These are phyloP conservation scores for Lantana camara DNA, from an alignment of 257 asterid genomes.

Conservation along the genomic window DNA sequence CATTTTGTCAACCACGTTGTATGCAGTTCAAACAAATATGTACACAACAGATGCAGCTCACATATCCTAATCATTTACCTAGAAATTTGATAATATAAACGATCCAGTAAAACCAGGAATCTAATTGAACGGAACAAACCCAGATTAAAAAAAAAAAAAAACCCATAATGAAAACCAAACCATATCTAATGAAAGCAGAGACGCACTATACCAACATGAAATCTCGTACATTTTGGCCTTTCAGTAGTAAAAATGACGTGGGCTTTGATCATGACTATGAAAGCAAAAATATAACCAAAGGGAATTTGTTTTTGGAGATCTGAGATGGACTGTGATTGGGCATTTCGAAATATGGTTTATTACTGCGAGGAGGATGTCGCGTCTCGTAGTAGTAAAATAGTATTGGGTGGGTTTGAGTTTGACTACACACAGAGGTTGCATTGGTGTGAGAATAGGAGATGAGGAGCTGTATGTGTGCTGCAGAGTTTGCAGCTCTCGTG, in stretches of 20 bases:
- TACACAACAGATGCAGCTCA: too few species aligned
- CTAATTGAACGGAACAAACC: not conserved
- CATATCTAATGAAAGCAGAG: constrained; percentile 6
- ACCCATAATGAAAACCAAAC: not conserved
- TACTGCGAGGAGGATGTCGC: constrained; percentile 9
- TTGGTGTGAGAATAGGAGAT: constrained; percentile 14
- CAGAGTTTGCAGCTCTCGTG: constrained; percentile 31
- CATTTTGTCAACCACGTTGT: not conserved
- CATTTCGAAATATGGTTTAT: constrained; percentile 23
- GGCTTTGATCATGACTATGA: constrained; percentile 4
- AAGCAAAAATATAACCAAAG: constrained; percentile 24
- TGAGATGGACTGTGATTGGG: constrained; percentile 40
- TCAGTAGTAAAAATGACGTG: constrained; percentile 8
- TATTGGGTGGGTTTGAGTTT: constrained; percentile 17
- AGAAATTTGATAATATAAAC: too few species aligned
- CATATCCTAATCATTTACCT: too few species aligned
- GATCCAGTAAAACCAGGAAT: not conserved
- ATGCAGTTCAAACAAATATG: too few species aligned
- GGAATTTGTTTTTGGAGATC: constrained; percentile 37
- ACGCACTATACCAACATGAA: constrained; percentile 18
- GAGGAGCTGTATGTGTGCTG: not conserved
- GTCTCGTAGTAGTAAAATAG: constrained; percentile 28
- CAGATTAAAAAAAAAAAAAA: not conserved
- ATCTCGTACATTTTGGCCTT: constrained; percentile 20
- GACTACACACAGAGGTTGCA: constrained; percentile 20